Base-by-base conservation (phyloP, 2,329 filamentous ascomycete genomes). In the Botrytis byssoidea region DNA sequence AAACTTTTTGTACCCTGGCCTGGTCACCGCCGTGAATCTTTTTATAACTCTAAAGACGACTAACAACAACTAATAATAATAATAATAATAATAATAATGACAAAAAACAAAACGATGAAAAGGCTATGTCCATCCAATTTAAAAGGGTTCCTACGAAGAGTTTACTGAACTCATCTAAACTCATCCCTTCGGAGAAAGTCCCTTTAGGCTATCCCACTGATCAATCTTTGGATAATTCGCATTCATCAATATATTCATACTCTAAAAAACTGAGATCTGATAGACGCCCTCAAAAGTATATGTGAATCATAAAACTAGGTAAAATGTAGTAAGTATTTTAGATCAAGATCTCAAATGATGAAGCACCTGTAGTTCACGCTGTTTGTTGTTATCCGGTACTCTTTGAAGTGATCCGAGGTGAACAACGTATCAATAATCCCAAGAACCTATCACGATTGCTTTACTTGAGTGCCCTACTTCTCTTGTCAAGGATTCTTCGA, bases 401-500 rank as follows among this genome's bases (percentile, higher is more conserved):
- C 35, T 42, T n/a, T 35, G 44, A 6, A 14, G n/a, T 35, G 44
- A 55, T 70, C 40, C 29, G 7, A 42, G 35, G 22, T 51, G 14
- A 32, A n/a, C 4, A 20, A 25, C 4, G 22, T 18, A 35, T 75
- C 55, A 75, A 40, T 48, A 59, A 59, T 74, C 63, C 75, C 77
- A 84, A 9, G 86, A 86, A 69, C 88, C 86, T 81, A 92, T 90
- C 60, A 92, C 85, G 72, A 94, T 85, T 71, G 91, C 90, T 82
- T 91, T 92, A 82, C 89, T 90, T 80, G 87, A 86, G 74, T 86
- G 83, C 64, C 85, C 85, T 66, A 87, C 83, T 76, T 92, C 87
- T 78, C 92, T 88, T 68, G 86, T 83, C 73, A 89, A 83, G 1
- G 90, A 90, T 79, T 88, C 85, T 79, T 96, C 93, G 37, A 92